Evolutionary conservation across 2,329 filamentous ascomycete species (phyloP), one percentile per base, ranked within the genome.

Genomic region (Hypoxylon sp.): DNA sequence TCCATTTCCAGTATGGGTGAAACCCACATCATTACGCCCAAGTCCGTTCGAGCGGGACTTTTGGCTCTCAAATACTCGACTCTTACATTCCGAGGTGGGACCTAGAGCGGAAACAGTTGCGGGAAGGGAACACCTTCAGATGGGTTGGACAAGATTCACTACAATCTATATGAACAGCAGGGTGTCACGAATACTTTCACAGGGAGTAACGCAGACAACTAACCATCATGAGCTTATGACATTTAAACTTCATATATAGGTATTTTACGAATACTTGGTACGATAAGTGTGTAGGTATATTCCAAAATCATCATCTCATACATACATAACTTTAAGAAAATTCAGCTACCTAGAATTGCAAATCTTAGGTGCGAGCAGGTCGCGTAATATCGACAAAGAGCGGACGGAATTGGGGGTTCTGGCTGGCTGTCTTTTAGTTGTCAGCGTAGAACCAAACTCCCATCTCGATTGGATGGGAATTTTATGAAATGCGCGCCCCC

Each of bases 391-490:
- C 38, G 38, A 4, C 17, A 11, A 11, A 43, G 17, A 43, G 38
- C 38, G 38, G 17, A 21, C 38, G 38, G 38, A 13, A 43, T 4
- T 43, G 7, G 17, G n/a, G 9, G 7, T n/a, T n/a, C 6, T 5
- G 9, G 28, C 17, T 19, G 3, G 17, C 38, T 43, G 10, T 43
- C 13, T 5, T 21, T 43, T 9, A 21, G 38, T 43, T 43, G 38
- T 43, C 53, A 53, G 36, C 41, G 46, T 50, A 53, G 46, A 43
- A 63, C 50, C 45, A 55, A 67, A 65, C 48, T 63, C 14, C 66
- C 58, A 60, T 69, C 21, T 60, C 46, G 30, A 60, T 63, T 60
- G 50, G 50, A 68, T 63, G 62, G 62, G 53, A 65, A 62, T 61
- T 51, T 51, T 62, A 52, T 21, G 48, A 58, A 60, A 59, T 62